Evolutionary conservation across 176 grass and related monocot genomes (phyloP).

Genomic region (Musa schizocarpa): DNA sequence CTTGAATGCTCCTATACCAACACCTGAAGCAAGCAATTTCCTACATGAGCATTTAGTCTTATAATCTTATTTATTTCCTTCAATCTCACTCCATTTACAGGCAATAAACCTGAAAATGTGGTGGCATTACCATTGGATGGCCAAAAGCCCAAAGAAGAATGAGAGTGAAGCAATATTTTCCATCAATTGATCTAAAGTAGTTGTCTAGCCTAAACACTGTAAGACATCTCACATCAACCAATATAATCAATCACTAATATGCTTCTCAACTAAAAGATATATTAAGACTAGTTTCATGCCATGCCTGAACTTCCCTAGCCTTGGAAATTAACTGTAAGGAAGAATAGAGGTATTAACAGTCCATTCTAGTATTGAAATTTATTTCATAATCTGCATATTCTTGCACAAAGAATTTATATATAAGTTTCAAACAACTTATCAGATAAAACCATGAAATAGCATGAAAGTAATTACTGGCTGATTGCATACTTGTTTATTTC

Average conservation of each 20-base stretch:
- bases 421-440: neutral
- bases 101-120: neutral
- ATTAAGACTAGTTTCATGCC: neutral
- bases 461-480: too few relatives aligned
- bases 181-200: neutral
- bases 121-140: neutral
- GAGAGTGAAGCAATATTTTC: neutral
- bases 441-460: neutral
- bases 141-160: neutral
- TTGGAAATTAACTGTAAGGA: neutral
- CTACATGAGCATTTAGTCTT: neutral
- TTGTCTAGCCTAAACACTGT: neutral
- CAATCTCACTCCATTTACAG: neutral
- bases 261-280: neutral
- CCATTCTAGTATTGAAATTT: neutral
- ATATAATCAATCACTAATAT: neutral
- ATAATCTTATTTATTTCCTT: neutral
- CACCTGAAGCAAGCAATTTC: neutral
- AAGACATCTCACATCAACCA: neutral
- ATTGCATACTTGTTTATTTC: too few relatives aligned
- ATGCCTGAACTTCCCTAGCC: neutral
- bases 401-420: neutral
- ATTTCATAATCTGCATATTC: neutral
- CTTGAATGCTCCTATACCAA: too few relatives aligned
- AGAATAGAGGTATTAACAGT: neutral